Evolutionary conservation across 1,139 yeast genomes (phyloP).

Genomic region (Lodderomyces orthopsilosis): DNA sequence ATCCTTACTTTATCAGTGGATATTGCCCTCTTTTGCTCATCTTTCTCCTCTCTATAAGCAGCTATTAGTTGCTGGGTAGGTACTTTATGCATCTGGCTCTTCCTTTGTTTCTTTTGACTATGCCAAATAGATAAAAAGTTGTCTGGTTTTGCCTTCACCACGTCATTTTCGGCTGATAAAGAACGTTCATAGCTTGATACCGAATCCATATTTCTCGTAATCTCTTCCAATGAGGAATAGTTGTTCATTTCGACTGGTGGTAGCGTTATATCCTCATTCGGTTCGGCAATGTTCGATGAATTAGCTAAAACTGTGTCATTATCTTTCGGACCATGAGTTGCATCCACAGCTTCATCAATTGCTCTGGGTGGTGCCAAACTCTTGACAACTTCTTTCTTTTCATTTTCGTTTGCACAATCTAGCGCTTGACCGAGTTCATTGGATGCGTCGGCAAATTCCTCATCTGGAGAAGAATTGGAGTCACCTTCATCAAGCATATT

Average conservation of each 20-base stretch:
- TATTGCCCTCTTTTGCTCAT: slow-evolving; percentile 1
- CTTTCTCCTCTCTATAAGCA: slow-evolving; percentile 5
- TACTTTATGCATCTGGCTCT: slow-evolving; percentile 14
- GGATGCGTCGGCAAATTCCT: slow-evolving; percentile 11
- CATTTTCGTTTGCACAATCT: slow-evolving; percentile 11
- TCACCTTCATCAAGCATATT: slow-evolving; percentile 6
- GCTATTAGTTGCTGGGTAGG: slow-evolving; percentile 12
- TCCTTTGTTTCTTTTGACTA: slow-evolving; percentile 30
- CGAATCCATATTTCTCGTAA: slow-evolving; percentile 25
- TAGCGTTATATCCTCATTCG: slow-evolving; percentile 35
- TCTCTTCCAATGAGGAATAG: slow-evolving; percentile 38
- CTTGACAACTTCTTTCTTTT: slow-evolving; percentile 6
- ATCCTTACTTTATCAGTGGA: slow-evolving; percentile 10
- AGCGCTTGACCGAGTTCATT: slow-evolving; percentile 7
- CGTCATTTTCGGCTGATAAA: slow-evolving; percentile 44
- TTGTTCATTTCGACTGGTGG: slow-evolving; percentile 37
- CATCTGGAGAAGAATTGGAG: slow-evolving; percentile 18
- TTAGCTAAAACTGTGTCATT: slow-evolving; percentile 29
- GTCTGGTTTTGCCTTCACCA: slow-evolving; percentile 23
- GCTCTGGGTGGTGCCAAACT: slow-evolving; percentile 23
- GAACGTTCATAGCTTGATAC: slow-evolving; percentile 35
- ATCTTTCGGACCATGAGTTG: slow-evolving; percentile 1
- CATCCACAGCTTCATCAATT: slow-evolving; percentile 11
- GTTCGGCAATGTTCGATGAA: slow-evolving; percentile 43
- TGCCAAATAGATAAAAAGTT: slow-evolving; percentile 46